Conservation (phyloP, 305 asterid genomes). For the Withania somnifera region DNA sequence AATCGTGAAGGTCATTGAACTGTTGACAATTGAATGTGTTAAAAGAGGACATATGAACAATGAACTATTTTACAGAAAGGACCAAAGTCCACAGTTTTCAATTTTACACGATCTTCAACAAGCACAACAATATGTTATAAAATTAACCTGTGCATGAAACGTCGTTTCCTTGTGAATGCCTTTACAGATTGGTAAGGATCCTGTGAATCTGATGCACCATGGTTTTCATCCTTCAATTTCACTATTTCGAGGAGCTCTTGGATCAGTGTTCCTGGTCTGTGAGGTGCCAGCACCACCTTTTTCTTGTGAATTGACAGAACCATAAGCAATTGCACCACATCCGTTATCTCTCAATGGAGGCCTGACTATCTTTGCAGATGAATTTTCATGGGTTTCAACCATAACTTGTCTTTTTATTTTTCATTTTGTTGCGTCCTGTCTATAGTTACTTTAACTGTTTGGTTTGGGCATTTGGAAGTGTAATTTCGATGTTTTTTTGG, state of each 20-base stretch:
- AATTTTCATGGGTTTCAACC: too few relatives aligned
- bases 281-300: slow-evolving; percentile 26
- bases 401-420: too few relatives aligned
- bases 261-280: slow-evolving; percentile 37
- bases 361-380: slow-evolving; percentile 33
- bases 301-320: slow-evolving; percentile 33
- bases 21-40: slow-evolving; percentile 16
- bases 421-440: too few relatives aligned
- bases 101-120: neutral
- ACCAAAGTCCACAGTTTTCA: neutral
- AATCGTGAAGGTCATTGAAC: slow-evolving; percentile 81
- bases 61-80: neutral
- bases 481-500: too few relatives aligned
- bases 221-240: slow-evolving; percentile 27
- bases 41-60: neutral
- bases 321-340: slow-evolving; percentile 18
- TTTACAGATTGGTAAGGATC: slow-evolving; percentile 48
- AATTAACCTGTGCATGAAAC: slow-evolving; percentile 68
- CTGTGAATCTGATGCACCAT: slow-evolving; percentile 45
- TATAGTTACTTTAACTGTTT: too few relatives aligned
- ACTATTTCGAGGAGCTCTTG: slow-evolving; percentile 38
- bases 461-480: too few relatives aligned
- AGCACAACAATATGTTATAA: neutral
- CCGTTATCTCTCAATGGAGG: slow-evolving; percentile 39
- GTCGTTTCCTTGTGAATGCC: slow-evolving; percentile 51